These are phyloP conservation scores for Cladophialophora carrionii DNA, from an alignment of 2,329 filamentous ascomycete species.

Conservation along the genomic window DNA sequence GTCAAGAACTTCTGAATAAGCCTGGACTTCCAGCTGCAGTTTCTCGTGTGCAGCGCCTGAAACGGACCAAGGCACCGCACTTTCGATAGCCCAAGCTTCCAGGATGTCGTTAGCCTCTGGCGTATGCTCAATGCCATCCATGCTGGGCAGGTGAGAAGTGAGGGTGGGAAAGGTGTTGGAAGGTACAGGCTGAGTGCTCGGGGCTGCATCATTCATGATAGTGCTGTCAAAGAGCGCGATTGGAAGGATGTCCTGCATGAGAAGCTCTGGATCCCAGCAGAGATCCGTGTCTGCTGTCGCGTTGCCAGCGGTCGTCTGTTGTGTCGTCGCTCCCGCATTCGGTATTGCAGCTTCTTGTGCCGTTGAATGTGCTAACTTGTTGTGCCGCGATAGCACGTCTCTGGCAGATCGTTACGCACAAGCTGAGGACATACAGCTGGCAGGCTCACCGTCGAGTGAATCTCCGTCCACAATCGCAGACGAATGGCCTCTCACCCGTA, in stretches of 20 bases:
- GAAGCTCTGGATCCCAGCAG: constrained; percentile 38
- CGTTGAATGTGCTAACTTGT: constrained; percentile 23
- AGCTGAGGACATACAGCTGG: not conserved
- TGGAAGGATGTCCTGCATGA: constrained; percentile 56
- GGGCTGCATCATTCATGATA: not conserved
- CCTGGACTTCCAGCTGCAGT: too few relatives aligned
- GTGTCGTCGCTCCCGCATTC: not conserved
- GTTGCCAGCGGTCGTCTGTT: not conserved
- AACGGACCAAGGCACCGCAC: too few relatives aligned
- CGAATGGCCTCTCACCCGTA: constrained; percentile 44
- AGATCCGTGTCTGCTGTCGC: not conserved
- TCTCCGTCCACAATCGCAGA: constrained; percentile 41
- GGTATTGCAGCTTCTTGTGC: not conserved
- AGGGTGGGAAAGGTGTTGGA: too few relatives aligned
- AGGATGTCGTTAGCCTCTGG: too few relatives aligned
- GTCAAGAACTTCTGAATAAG: too few relatives aligned
- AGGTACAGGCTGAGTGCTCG: constrained; percentile 1
- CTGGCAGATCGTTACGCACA: constrained; percentile 15
- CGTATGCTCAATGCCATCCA: too few relatives aligned
- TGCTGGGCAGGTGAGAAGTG: too few relatives aligned
- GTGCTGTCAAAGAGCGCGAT: constrained; percentile 55
- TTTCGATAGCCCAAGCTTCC: too few relatives aligned
- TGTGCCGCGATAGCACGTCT: constrained; percentile 35
- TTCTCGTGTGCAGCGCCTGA: too few relatives aligned
- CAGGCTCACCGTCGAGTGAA: constrained; percentile 42